phyloP scores from a whole-genome alignment of 176 grass and related monocot species.

The Oryza rufipogon region DNA sequence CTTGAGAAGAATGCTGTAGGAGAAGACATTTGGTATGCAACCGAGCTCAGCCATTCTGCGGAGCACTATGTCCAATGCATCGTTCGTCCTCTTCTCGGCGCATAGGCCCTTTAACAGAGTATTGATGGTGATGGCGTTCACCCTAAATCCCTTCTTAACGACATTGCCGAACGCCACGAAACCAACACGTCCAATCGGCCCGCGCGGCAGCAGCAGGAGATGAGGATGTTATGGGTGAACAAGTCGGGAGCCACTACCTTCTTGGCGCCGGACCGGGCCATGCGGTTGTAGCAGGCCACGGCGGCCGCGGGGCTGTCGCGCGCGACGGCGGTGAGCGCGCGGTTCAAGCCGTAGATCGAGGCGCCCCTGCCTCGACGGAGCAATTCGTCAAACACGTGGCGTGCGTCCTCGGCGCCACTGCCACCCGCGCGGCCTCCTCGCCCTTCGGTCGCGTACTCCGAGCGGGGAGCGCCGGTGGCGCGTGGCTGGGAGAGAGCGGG shows the following conservation, averaged over 20 bases:
- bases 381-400: background rate
- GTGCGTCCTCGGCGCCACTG: background rate
- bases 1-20: conserved; percentile 13
- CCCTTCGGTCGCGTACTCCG: background rate
- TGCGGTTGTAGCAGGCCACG: no score
- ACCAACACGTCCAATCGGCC: no score
- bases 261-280: no score
- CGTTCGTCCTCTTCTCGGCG: conserved; percentile 10
- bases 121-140: no score
- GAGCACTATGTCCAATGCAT: background rate
- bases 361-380: background rate
- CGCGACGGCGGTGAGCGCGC: background rate
- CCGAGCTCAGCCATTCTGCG: no score
- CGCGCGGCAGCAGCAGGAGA: no score
- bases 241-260: no score
- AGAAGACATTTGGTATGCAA: no score
- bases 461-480: background rate
- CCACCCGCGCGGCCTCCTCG: background rate
- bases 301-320: background rate
- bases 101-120: conserved; percentile 30
- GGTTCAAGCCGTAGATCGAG: background rate
- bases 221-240: no score
- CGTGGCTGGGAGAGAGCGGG: no score
- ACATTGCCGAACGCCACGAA: no score
- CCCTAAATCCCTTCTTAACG: no score